A percentile compares a stretch with the other conserved stretches of the same genome.
Evolutionary conservation across 805 yeast species (phyloP).

Genomic region (Kuraishia ogatae): DNA sequence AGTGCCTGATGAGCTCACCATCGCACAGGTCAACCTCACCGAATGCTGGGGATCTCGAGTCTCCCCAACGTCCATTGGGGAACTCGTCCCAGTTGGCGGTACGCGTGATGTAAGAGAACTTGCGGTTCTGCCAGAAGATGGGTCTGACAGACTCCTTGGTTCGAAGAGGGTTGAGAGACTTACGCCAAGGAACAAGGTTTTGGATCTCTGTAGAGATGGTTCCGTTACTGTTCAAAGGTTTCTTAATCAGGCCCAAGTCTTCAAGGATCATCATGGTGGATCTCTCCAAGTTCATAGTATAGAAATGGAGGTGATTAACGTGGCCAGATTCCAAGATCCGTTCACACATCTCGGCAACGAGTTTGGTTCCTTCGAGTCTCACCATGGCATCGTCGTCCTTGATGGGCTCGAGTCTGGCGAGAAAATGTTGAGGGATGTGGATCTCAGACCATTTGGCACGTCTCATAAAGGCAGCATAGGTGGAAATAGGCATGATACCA

Average conservation of each 20-base stretch:
- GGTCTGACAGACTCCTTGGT: conserved; percentile 82
- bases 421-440: conserved; percentile 65
- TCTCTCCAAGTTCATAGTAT: conserved; percentile 95
- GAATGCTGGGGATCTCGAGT: conserved; percentile 94
- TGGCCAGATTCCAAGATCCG: conserved; percentile 60
- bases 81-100: conserved; percentile 97
- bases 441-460: conserved; percentile 94
- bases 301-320: conserved; percentile 85
- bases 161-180: conserved; percentile 75
- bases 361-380: conserved; percentile 74
- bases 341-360: conserved; percentile 78
- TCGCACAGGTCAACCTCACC: conserved; percentile 84
- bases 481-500: conserved; percentile 98
- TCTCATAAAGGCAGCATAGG: conserved; percentile 85
- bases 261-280: conserved; percentile 85
- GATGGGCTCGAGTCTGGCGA: conserved; percentile 64
- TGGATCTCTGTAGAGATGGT: conserved; percentile 9
- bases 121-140: conserved; percentile 93
- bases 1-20: conserved; percentile 71
- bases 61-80: conserved; percentile 99
- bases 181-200: conserved; percentile 72
- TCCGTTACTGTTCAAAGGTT: not conserved
- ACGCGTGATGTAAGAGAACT: conserved; percentile 79
- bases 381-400: conserved; percentile 88
- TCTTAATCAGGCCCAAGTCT: conserved; percentile 42